These are phyloP conservation scores for Aspergillus bertholletiae DNA, from an alignment of 495 filamentous ascomycete genomes.

Conservation along the genomic window DNA sequence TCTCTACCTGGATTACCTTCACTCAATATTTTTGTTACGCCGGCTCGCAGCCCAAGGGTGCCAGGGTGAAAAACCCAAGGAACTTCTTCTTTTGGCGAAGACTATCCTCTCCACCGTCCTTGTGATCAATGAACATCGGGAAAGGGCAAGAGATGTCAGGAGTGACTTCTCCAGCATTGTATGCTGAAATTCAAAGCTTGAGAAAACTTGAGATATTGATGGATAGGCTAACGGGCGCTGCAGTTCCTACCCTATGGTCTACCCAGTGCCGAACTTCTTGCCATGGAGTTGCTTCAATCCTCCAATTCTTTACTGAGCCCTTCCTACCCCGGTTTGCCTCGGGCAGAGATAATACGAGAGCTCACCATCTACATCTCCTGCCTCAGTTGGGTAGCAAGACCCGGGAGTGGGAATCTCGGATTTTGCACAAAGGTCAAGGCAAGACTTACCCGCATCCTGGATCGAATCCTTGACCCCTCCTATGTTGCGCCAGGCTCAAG, in stretches of 20 bases:
- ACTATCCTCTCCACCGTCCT: conserved; percentile 5
- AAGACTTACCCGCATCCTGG: conserved; percentile 4
- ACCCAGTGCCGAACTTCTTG: conserved; percentile 6
- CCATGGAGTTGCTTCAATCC: conserved; percentile 3
- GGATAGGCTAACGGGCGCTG: not conserved
- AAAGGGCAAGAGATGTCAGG: conserved; percentile 3
- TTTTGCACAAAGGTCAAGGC: conserved; percentile 7
- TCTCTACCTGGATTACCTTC: conserved; percentile 6
- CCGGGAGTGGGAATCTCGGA: conserved; percentile 4
- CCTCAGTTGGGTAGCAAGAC: conserved; percentile 7
- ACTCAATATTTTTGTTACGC: conserved; percentile 6
- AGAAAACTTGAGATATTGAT: not conserved
- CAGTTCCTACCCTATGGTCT: conserved; percentile 12
- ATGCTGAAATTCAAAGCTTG: not conserved
- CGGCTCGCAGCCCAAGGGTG: not conserved
- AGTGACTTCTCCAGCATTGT: conserved; percentile 6
- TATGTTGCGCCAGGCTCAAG: not conserved
- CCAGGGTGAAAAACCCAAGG: not conserved
- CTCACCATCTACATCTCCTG: conserved; percentile 10
- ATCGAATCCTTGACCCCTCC: not conserved
- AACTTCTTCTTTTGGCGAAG: not conserved
- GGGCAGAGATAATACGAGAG: conserved; percentile 4
- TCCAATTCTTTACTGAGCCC: not conserved
- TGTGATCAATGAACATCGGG: conserved; percentile 8
- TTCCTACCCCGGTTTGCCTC: not conserved